Evolutionary conservation across 2,329 filamentous ascomycete genomes (phyloP), one percentile per base, ranked within the genome.

Genomic region (Bipolaris victoriae): DNA sequence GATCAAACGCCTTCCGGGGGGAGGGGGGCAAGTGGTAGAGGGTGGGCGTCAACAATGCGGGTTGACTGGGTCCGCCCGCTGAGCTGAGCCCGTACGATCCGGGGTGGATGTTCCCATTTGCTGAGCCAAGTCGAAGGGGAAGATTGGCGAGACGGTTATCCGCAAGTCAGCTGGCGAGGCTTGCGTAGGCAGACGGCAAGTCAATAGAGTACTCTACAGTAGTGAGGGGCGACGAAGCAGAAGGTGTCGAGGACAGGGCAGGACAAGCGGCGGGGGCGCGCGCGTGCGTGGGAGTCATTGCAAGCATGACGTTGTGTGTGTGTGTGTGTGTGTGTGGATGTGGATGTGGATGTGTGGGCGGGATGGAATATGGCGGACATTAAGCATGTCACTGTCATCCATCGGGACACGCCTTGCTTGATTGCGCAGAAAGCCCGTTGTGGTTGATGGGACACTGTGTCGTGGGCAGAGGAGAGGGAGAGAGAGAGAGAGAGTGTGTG

Each of bases 21-120:
- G 26, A 29, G 59, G 41, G 60, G 54, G 52, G 60, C 60, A 59
- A 51, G 55, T 22, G 57, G 49, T 26, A 33, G 51, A 40, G 58
- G 39, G 51, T 49, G 55, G 47, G 55, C 55, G 41, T 55, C 20
- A 45, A 58, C 39, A 43, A 50, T 35, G 51, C 33, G 40, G 26
- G 44, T 49, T 22, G 37, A 52, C 50, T 29, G 50, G 51, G 24
- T 31, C 41, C 20, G 49, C 53, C 56, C 43, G 59, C 60, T 61
- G 62, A 48, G 63, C 57, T 59, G 61, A 57, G 57, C 56, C 48
- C 39, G 52, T 51, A 49, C 55, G 66, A 58, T 64, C 68, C 61
- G 63, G 63, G 44, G 44, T 9, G 18, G 18, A 20, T 64, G 61
- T 65, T 57, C 45, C 29, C 22, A 39, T 46, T 48, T 45, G 41